Conservation (phyloP, 305 asterid genomes). For the Fraxinus xanthoxyloides region DNA sequence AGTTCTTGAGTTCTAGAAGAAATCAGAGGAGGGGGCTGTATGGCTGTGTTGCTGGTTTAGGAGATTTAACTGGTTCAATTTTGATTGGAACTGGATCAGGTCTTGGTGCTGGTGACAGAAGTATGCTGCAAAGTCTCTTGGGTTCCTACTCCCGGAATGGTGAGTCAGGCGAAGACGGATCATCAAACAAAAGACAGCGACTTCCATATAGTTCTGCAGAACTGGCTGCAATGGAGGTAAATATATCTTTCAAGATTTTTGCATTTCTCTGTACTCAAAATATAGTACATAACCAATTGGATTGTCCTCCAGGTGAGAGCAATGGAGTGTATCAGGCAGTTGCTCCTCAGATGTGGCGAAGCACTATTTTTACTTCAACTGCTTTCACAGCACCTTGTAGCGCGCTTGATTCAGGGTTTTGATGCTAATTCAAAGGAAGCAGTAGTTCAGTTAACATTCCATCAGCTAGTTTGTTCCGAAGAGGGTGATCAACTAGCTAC, state of each 20-base stretch:
- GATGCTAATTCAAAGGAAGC: slow-evolving; percentile 65
- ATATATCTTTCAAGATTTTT: slow-evolving; percentile 14
- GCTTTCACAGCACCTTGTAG: slow-evolving; percentile 77
- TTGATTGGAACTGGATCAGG: slow-evolving; percentile 77
- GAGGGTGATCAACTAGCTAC: slow-evolving; percentile 85
- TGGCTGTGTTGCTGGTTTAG: slow-evolving; percentile 94
- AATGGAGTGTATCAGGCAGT: slow-evolving; percentile 97
- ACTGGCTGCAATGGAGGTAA: slow-evolving; percentile 99
- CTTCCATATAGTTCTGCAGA: slow-evolving; percentile 85
- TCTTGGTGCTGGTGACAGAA: slow-evolving; percentile 70
- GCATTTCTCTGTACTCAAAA: slow-evolving; percentile 20
- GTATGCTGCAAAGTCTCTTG: slow-evolving; percentile 79
- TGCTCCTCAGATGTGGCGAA: slow-evolving; percentile 93
- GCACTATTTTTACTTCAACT: slow-evolving; percentile 81
- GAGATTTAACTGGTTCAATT: slow-evolving; percentile 88
- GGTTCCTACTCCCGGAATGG: slow-evolving; percentile 68
- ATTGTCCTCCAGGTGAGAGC: slow-evolving; percentile 76
- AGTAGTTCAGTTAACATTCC: slow-evolving; percentile 78
- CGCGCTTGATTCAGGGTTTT: slow-evolving; percentile 72
- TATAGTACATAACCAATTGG: slow-evolving; percentile 18
- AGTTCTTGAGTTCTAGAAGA: slow-evolving; percentile 80
- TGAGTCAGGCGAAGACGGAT: slow-evolving; percentile 57
- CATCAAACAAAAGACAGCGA: slow-evolving; percentile 79
- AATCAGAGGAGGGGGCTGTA: slow-evolving; percentile 93
- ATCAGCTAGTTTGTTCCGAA: slow-evolving; percentile 86